Conservation (phyloP, 1,284 basidiomycete genomes). For the Sphagnurus paluster region DNA sequence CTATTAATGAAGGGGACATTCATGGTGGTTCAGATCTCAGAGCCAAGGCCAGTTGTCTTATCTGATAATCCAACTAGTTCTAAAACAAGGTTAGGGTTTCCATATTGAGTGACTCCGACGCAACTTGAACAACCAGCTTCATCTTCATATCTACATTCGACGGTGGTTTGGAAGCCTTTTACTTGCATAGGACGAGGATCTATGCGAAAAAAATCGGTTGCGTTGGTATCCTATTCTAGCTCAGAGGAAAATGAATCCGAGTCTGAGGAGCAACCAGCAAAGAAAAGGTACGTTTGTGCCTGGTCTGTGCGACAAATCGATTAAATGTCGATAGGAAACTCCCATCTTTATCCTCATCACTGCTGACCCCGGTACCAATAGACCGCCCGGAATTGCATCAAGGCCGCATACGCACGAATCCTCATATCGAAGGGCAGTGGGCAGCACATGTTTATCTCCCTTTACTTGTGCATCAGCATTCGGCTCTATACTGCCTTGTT, state of each 20-base stretch:
- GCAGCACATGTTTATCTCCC: constrained; percentile 75
- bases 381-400: constrained; percentile 76
- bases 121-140: too few relatives aligned
- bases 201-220: constrained; percentile 29
- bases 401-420: constrained; percentile 69
- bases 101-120: too few relatives aligned
- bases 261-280: constrained; percentile 16
- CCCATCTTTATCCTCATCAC: constrained; percentile 52
- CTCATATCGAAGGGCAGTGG: constrained; percentile 81
- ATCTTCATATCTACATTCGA: background rate
- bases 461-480: constrained; percentile 42
- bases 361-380: constrained; percentile 45
- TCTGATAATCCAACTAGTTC: too few relatives aligned
- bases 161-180: background rate
- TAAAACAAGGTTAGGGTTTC: too few relatives aligned
- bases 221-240: constrained; percentile 33
- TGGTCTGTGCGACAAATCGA: background rate
- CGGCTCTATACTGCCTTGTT: constrained; percentile 48
- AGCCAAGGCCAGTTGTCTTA: too few relatives aligned
- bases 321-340: constrained; percentile 47
- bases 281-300: constrained; percentile 30
- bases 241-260: constrained; percentile 30
- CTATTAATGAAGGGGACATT: constrained; percentile 75
- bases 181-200: background rate
- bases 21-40: too few relatives aligned